A percentile compares a stretch with the other conserved stretches of the same genome.
These are phyloP conservation scores for Volvariella surrecta DNA, from an alignment of 1,284 basidiomycete genomes.

Conservation along the genomic window DNA sequence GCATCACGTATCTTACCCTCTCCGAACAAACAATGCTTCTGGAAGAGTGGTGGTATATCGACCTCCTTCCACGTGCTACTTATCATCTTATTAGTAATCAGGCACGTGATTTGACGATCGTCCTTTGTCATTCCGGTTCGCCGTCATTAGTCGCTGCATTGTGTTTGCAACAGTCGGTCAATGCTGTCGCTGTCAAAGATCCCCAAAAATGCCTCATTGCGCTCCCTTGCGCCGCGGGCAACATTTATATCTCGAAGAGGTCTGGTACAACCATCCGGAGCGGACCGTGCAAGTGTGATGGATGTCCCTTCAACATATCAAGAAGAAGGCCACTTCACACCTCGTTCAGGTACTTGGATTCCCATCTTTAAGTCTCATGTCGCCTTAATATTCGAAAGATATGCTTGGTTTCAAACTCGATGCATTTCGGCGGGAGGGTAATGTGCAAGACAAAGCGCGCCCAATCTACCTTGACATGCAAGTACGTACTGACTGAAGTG, in stretches of 20 bases:
- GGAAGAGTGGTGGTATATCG: no score
- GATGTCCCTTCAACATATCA: constrained; percentile 68
- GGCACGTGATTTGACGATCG: neutral
- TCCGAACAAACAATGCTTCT: no score
- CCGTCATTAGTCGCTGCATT: constrained; percentile 7
- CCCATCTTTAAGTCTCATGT: neutral
- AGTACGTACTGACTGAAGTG: constrained; percentile 30
- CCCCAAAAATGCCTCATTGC: constrained; percentile 30
- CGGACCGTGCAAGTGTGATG: constrained; percentile 73
- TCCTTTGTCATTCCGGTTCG: constrained; percentile 6
- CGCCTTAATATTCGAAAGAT: constrained; percentile 34
- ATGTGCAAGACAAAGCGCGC: constrained; percentile 55
- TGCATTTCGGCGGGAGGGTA: constrained; percentile 55
- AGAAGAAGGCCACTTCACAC: constrained; percentile 64
- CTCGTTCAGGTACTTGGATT: constrained; percentile 48
- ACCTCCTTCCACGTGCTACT: no score
- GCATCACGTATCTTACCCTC: no score
- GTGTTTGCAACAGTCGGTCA: constrained; percentile 16
- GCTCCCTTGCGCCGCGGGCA: constrained; percentile 14
- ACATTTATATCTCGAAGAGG: constrained; percentile 24
- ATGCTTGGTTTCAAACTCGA: constrained; percentile 89
- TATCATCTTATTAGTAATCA: no score
- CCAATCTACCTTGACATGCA: constrained; percentile 97
- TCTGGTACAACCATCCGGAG: constrained; percentile 70
- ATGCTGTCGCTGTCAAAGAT: constrained; percentile 59